Conservation (phyloP, 495 filamentous ascomycete species). For the Amphirosellinia nigrospora region DNA sequence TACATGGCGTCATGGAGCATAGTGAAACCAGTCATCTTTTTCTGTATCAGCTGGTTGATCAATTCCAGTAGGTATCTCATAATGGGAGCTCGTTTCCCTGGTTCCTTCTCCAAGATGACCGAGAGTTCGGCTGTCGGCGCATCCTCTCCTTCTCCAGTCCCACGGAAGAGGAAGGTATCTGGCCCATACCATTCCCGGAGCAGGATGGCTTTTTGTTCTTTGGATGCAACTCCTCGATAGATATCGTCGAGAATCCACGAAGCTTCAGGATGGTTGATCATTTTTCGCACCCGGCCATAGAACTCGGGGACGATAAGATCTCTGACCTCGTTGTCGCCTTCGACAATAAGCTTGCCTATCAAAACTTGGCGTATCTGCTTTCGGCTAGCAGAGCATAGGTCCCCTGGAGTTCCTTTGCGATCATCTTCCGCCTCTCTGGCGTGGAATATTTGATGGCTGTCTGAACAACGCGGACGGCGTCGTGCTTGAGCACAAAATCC, state of each 20-base stretch:
- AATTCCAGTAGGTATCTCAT: conserved; percentile 84
- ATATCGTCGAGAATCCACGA: conserved; percentile 98
- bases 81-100: conserved; percentile 84
- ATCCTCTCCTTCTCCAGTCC: conserved; percentile 53
- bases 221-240: conserved; percentile 83
- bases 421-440: conserved; percentile 78
- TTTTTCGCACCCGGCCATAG: conserved; percentile 85
- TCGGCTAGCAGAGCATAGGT: conserved; percentile 85
- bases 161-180: conserved; percentile 84
- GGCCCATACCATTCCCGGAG: conserved; percentile 96
- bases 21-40: conserved; percentile 93
- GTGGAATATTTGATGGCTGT: conserved; percentile 96
- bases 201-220: conserved; percentile 79
- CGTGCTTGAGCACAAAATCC: conserved; percentile 98
- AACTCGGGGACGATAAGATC: conserved; percentile 92
- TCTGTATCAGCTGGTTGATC: conserved; percentile 89
- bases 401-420: conserved; percentile 85
- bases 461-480: conserved; percentile 92
- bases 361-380: conserved; percentile 97
- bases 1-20: conserved; percentile 98
- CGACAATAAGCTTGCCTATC: conserved; percentile 90
- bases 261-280: conserved; percentile 95
- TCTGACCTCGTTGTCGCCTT: conserved; percentile 82
- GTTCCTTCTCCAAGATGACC: conserved; percentile 72
- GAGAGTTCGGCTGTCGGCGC: conserved; percentile 61